phyloP scores from a whole-genome alignment of 2,329 filamentous ascomycete species.

The Lasiodiplodia sp. region DNA sequence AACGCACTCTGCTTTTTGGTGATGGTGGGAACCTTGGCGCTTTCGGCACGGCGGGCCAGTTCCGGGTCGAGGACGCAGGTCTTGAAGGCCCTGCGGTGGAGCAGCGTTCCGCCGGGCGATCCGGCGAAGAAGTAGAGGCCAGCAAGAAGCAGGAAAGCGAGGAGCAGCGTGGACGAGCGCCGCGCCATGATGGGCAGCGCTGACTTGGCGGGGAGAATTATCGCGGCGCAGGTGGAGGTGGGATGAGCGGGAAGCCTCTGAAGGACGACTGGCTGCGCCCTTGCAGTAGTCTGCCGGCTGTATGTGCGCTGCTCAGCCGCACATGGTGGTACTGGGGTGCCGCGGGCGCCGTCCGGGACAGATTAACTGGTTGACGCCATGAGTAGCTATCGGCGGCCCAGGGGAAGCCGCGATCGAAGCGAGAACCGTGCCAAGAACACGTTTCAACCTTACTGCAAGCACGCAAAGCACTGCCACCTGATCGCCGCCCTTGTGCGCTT shows the following conservation, averaged over 20 bases:
- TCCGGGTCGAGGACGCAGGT: constrained; percentile 23
- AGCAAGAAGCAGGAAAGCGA: constrained; percentile 12
- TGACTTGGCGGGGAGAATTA: not conserved
- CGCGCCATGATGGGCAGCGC: constrained; percentile 26
- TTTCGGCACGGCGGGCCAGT: constrained; percentile 19
- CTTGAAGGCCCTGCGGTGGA: constrained; percentile 9
- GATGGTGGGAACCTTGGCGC: constrained; percentile 24
- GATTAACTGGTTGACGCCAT: constrained; percentile 24
- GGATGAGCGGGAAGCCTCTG: not conserved
- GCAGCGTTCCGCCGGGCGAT: constrained; percentile 2
- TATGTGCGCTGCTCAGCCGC: constrained; percentile 11
- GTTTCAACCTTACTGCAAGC: constrained; percentile 4
- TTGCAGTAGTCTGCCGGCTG: constrained; percentile 16
- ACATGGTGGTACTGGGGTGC: constrained; percentile 13
- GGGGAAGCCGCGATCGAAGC: constrained; percentile 22
- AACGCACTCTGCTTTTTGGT: constrained; percentile 22
- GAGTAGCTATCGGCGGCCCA: constrained; percentile 22
- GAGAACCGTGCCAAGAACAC: constrained; percentile 12
- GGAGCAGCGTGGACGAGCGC: constrained; percentile 16
- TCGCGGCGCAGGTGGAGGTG: constrained; percentile 2
- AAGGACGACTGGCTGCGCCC: constrained; percentile 11
- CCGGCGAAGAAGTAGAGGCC: constrained; percentile 22
- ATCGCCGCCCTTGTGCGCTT: not conserved
- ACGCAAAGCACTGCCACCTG: constrained; percentile 17
- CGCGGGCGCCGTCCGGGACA: constrained; percentile 12